Evolutionary conservation across 106 monocot genomes (phyloP).

Genomic region (Dendrobium huoshanense): DNA sequence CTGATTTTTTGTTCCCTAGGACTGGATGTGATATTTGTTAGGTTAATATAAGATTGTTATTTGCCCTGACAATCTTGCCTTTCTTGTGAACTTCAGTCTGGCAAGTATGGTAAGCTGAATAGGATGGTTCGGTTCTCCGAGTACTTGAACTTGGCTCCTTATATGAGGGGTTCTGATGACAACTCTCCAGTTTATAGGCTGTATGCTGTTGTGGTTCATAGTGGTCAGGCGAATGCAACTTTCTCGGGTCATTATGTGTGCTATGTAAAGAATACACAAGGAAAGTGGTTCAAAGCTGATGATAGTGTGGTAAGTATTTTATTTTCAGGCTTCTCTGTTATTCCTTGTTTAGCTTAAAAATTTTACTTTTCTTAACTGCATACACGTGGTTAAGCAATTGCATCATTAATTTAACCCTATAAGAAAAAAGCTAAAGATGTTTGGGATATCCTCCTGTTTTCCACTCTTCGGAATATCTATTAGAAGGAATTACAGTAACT

Average conservation of each 20-base stretch:
- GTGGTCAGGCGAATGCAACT: constrained; percentile 72
- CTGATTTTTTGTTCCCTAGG: not conserved
- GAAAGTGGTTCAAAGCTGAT: constrained; percentile 81
- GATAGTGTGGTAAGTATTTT: constrained; percentile 59
- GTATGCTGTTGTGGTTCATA: constrained; percentile 91
- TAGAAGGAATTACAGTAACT: too few species aligned
- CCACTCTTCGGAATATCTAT: too few species aligned
- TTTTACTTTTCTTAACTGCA: not conserved
- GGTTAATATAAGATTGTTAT: not conserved
- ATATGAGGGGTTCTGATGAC: constrained; percentile 61
- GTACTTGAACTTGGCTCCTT: constrained; percentile 53
- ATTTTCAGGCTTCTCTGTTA: not conserved
- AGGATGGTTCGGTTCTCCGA: constrained; percentile 73
- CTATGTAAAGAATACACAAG: constrained; percentile 59
- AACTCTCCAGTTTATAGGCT: constrained; percentile 65
- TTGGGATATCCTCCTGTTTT: too few species aligned
- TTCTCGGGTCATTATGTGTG: constrained; percentile 94
- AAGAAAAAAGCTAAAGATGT: not conserved
- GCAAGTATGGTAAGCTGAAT: constrained; percentile 88
- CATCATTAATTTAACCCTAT: not conserved
- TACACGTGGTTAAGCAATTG: not conserved
- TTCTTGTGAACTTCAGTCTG: constrained; percentile 43
- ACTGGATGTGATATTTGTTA: not conserved
- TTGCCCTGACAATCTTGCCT: not conserved
- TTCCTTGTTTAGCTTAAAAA: not conserved